A percentile compares a stretch with the other conserved stretches of the same genome.
Evolutionary conservation across 2,329 filamentous ascomycete genomes (phyloP).

Genomic region (Diaporthe ilicicola): DNA sequence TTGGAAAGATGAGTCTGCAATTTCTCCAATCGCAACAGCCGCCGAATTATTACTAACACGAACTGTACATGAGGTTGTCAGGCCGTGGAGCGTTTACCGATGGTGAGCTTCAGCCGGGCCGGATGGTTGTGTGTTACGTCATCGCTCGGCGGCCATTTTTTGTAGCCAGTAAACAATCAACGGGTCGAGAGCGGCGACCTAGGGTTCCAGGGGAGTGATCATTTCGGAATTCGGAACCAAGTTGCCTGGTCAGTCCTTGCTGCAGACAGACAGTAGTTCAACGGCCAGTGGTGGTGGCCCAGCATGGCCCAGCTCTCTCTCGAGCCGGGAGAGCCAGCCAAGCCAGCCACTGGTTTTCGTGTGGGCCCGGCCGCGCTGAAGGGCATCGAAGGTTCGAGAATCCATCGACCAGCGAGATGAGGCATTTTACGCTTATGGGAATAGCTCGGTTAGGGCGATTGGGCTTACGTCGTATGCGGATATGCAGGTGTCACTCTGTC

Average conservation of each 20-base stretch:
- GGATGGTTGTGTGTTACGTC: background rate
- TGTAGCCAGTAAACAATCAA: background rate
- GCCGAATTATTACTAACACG: background rate
- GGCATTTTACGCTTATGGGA: slow-evolving; percentile 26
- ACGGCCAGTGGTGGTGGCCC: background rate
- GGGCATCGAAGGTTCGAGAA: slow-evolving; percentile 58
- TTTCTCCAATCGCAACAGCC: background rate
- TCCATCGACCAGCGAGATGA: slow-evolving; percentile 30
- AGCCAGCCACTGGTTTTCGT: slow-evolving; percentile 33
- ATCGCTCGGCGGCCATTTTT: background rate
- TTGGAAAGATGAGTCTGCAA: background rate
- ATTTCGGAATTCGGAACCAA: background rate
- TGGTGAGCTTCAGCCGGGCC: background rate
- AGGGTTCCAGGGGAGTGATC: too few species aligned
- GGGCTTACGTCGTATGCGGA: background rate
- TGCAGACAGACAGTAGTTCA: background rate
- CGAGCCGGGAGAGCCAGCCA: slow-evolving; percentile 12
- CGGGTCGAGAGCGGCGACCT: background rate
- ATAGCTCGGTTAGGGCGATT: slow-evolving; percentile 34
- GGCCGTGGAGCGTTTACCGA: background rate
- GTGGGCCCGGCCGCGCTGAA: slow-evolving; percentile 29
- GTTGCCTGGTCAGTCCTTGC: background rate
- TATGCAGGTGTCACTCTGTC: background rate
- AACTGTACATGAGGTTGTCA: too few species aligned
- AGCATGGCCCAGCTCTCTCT: background rate